Percentiles rank a stretch among this genome's conserved stretches.
These are phyloP conservation scores for Tetragonia tetragonoides DNA, from an alignment of 148 eudicot genomes.

Conservation along the genomic window DNA sequence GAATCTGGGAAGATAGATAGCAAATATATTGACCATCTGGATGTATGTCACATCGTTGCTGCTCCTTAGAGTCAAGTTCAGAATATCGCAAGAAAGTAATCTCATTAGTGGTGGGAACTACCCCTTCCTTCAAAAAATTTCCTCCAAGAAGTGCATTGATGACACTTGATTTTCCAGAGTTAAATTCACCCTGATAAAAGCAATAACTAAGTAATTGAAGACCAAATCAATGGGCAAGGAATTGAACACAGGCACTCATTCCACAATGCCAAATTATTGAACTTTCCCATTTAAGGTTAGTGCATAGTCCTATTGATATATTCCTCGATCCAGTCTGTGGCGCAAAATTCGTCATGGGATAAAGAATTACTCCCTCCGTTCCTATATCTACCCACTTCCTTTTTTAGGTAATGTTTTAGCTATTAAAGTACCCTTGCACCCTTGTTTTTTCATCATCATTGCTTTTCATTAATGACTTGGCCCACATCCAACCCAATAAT, in stretches of 20 bases:
- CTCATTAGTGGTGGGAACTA: slow-evolving; percentile 95
- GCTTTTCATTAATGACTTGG: no score
- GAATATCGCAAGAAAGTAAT: slow-evolving; percentile 87
- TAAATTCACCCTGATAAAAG: slow-evolving; percentile 78
- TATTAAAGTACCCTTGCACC: no score
- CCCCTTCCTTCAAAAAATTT: slow-evolving; percentile 82
- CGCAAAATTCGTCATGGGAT: neutral
- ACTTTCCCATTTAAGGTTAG: neutral
- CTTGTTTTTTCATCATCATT: no score
- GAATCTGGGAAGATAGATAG: slow-evolving; percentile 80
- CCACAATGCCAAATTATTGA: neutral
- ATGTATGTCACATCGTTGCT: slow-evolving; percentile 73
- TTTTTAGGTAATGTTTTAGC: no score
- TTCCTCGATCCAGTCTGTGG: neutral
- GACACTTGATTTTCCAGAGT: slow-evolving; percentile 95
- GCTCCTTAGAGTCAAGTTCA: slow-evolving; percentile 48
- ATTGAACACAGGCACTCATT: neutral
- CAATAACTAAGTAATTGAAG: neutral
- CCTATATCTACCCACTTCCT: no score
- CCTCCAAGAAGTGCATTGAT: slow-evolving; percentile 91
- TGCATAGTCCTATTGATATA: neutral
- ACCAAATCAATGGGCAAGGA: neutral
- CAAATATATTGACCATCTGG: slow-evolving; percentile 88
- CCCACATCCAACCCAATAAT: no score
- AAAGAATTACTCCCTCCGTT: neutral